phyloP scores from a whole-genome alignment of 805 yeast species.

The Candida golubevii region DNA sequence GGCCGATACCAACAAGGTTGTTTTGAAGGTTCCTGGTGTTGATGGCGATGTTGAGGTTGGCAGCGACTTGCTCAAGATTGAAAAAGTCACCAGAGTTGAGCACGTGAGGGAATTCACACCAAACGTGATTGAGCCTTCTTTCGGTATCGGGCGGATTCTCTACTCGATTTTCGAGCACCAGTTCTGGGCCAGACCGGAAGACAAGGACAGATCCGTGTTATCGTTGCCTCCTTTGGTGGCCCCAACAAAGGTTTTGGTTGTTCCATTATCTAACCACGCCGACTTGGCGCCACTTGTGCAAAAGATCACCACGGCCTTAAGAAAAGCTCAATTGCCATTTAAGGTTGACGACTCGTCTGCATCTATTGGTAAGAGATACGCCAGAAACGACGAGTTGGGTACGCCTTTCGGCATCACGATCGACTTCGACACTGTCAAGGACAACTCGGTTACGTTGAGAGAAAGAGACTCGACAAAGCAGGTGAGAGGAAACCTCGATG shows the following conservation, averaged over 20 bases:
- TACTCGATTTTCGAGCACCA: slow-evolving; percentile 91
- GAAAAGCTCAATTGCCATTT: slow-evolving; percentile 82
- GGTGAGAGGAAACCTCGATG: slow-evolving; percentile 85
- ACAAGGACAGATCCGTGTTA: slow-evolving; percentile 77
- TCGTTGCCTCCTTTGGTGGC: slow-evolving; percentile 95
- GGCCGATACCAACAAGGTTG: slow-evolving; percentile 55
- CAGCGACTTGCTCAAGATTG: slow-evolving; percentile 65
- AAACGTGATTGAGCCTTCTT: slow-evolving; percentile 97
- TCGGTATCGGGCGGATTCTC: slow-evolving; percentile 96
- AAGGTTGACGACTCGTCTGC: slow-evolving; percentile 97
- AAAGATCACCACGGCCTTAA: slow-evolving; percentile 65
- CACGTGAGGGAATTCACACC: slow-evolving; percentile 95
- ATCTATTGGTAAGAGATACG: slow-evolving; percentile 95
- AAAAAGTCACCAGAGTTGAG: slow-evolving; percentile 73
- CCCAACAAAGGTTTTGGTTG: slow-evolving; percentile 94
- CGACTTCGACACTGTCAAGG: slow-evolving; percentile 89
- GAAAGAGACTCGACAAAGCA: slow-evolving; percentile 96
- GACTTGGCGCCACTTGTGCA: slow-evolving; percentile 73
- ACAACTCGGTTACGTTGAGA: slow-evolving; percentile 86
- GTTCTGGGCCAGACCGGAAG: slow-evolving; percentile 92
- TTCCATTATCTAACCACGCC: slow-evolving; percentile 85
- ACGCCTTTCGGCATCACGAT: slow-evolving; percentile 98
- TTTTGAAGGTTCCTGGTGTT: slow-evolving; percentile 62
- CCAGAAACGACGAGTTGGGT: slow-evolving; percentile 97
- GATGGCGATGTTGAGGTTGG: slow-evolving; percentile 61